phyloP scores from a whole-genome alignment of 169 alveolate genomes.

The Plasmodium gonderi region DNA sequence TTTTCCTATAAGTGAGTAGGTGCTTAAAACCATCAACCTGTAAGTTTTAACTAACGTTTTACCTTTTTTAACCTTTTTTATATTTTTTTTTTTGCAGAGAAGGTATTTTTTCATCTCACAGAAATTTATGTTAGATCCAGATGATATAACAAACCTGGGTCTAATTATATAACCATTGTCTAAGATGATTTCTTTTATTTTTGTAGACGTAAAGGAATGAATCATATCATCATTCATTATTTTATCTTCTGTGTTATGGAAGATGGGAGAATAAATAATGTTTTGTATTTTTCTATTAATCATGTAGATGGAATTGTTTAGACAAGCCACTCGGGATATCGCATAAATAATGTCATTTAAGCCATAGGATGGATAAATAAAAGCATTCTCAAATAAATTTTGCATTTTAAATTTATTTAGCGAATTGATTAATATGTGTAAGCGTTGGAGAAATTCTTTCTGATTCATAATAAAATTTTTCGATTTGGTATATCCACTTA shows the following conservation, averaged over 20 bases:
- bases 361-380: conserved; percentile 66
- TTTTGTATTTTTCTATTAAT: conserved; percentile 52
- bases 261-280: not conserved
- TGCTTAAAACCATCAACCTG: conserved; percentile 46
- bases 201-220: not conserved
- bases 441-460: conserved; percentile 35
- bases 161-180: conserved; percentile 46
- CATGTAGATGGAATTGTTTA: conserved; percentile 61
- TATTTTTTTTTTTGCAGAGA: not conserved
- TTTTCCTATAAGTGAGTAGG: conserved; percentile 50
- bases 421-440: conserved; percentile 51
- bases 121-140: conserved; percentile 57
- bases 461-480: conserved; percentile 30
- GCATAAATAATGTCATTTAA: conserved; percentile 58
- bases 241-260: not conserved
- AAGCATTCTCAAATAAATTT: conserved; percentile 38
- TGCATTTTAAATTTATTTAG: conserved; percentile 59
- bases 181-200: conserved; percentile 20
- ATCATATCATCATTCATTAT: not conserved
- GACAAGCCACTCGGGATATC: conserved; percentile 42
- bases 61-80: not conserved
- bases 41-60: conserved; percentile 8
- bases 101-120: conserved; percentile 35
- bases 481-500: conserved; percentile 52
- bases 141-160: conserved; percentile 58